Evolutionary conservation across 192 early-diverging fungal genomes (phyloP), one percentile per base, ranked within the genome.

Genomic region (Coemansia sp.): DNA sequence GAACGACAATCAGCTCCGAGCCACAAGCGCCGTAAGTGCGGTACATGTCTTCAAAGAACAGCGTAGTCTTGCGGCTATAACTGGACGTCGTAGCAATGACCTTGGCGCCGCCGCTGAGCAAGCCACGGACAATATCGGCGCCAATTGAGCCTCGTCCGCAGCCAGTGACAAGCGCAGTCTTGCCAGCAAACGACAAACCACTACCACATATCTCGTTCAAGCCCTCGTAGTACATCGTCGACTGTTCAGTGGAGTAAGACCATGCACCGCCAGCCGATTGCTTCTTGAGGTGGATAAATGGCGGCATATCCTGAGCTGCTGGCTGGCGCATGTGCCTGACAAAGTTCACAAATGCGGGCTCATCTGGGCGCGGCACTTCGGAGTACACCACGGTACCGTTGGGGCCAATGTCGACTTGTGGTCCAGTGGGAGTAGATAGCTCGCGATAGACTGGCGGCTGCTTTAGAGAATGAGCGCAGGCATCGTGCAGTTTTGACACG

Each of bases 121-220:
- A 80, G 38, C 91, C 92, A 83, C 94, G 89, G 57, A 97, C 85
- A 64, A 97, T 87, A 61, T 94, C 90, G 44, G 92, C 87, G 74
- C 95, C 95, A 76, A 97, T 97, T 0, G 94, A 96, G 66, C 87
- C 93, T 68, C 86, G 89, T 53, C 94, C 95, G 68, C 93, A 94
- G 63, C 96, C 96, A 57, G 96, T 97, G 50, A 97, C 87, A 18
- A 97, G 85, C 13, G 90, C 93, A 68, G 87, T 87, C 76, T 90
- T 92, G 76, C 90, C 84, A 75, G 92, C 89, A 83, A 94, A 96
- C 7, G 93, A 90, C 64, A 94, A 74, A 75, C 96, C 96, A 38
- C 89, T 86, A 24, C 79, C 81, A 57, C 92, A 92, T 39, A 94
- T 88, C 60, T 88, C 78, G 64, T 76, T 71, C 77, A 97, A 73